Base-by-base conservation (phyloP, 2,329 filamentous ascomycete genomes). In the Verticillium isaacii region DNA sequence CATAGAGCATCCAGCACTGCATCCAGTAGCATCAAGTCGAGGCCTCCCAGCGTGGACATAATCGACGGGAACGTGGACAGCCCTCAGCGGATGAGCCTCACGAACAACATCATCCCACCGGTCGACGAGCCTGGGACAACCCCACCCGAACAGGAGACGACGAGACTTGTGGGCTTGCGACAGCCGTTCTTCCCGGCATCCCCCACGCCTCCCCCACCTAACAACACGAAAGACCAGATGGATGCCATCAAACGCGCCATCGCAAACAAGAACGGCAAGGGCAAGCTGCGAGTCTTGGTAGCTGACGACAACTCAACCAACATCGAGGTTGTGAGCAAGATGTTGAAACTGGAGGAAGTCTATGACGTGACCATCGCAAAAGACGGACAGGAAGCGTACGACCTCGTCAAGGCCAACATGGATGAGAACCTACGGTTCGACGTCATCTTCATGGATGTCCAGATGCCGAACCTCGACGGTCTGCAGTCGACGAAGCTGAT, bases 371-470 rank as follows among this genome's bases (percentile, higher is more conserved):
- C 91, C 0, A 89, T 97, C 58, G 93, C 93, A 59, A 91, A 92
- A 71, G 89, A 92, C 69, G 90, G 90, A 0, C 91, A 96, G 73
- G 91, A 97, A 75, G 93, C 93, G 0, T 91, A 93, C 63, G 92
- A 97, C 64, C 81, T 90, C 32, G 93, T 97, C 66, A 93, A 92
- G 72, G 87, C 87, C 17, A 90, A 88, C 65, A 95, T 96, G 90
- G 86, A 88, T 58, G 84, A 83, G 32, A 84, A 88, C 59, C 81
- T 84, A 60, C 84, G 84, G 2, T 97, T 94, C 71, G 92, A 96
- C 67, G 81, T 97, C 32, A 94, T 97, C 65, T 95, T 97, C 71
- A 97, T 97, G 93, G 93, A 97, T 69, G 89, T 97, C 8, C 92
- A 91, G 75, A 97, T 97, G 93, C 93, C 93, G 3, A 96, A 95